A percentile compares a stretch with the other conserved stretches of the same genome.
Evolutionary conservation across 495 filamentous ascomycete species (phyloP).

Genomic region (Penicillium argentinense): DNA sequence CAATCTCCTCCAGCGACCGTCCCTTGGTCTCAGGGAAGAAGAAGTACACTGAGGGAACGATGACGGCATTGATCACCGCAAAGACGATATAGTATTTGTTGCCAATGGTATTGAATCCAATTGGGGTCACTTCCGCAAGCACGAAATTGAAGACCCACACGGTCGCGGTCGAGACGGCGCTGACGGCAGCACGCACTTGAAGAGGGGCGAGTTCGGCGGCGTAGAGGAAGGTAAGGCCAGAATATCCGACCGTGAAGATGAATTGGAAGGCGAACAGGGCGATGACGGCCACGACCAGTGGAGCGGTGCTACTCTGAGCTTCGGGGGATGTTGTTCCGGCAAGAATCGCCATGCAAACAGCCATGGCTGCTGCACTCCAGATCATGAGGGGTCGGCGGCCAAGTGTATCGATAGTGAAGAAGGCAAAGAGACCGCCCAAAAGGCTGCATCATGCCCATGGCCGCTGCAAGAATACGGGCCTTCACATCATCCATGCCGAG

Average conservation of each 20-base stretch:
- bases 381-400: slow-evolving; percentile 69
- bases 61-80: slow-evolving; percentile 45
- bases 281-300: slow-evolving; percentile 41
- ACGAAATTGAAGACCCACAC: slow-evolving; percentile 62
- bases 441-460: slow-evolving; percentile 74
- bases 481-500: slow-evolving; percentile 67
- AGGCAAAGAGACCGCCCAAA: slow-evolving; percentile 71
- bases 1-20: slow-evolving; percentile 74
- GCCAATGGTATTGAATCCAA: slow-evolving; percentile 45
- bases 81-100: slow-evolving; percentile 53
- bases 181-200: slow-evolving; percentile 64
- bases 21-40: slow-evolving; percentile 58
- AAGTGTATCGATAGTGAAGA: slow-evolving; percentile 73
- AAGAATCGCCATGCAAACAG: slow-evolving; percentile 58
- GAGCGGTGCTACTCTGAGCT: slow-evolving; percentile 26
- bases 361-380: slow-evolving; percentile 51
- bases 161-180: slow-evolving; percentile 61
- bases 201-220: slow-evolving; percentile 67
- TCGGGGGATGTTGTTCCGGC: slow-evolving; percentile 46
- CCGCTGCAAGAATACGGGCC: slow-evolving; percentile 73
- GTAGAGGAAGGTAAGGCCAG: slow-evolving; percentile 67
- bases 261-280: slow-evolving; percentile 43
- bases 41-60: slow-evolving; percentile 54
- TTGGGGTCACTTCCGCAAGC: slow-evolving; percentile 44
- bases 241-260: slow-evolving; percentile 56